Base-by-base conservation (phyloP, 2,329 filamentous ascomycete genomes). In the Cadophora malorum region DNA sequence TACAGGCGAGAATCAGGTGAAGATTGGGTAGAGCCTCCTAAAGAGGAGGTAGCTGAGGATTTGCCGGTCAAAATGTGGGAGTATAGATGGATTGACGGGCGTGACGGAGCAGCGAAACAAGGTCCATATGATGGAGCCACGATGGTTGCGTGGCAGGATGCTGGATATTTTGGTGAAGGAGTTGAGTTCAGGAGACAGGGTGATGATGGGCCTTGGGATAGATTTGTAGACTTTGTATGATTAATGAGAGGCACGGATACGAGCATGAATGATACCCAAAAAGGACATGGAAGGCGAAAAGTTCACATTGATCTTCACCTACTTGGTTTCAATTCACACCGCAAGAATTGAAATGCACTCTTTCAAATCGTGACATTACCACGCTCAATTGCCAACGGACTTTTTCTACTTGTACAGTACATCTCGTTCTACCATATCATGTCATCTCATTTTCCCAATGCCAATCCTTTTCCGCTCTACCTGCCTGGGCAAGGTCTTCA, bases 91-190 rank as follows among this genome's bases (percentile, higher is more conserved):
- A 90, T 89, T 49, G 94, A 97, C 78, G 93, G 92, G 21, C 86
- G 94, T 50, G 95, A 97, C 76, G 91, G 88, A 33, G 92, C 87
- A 12, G 86, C 88, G 59, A 86, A 87, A 67, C 93, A 99, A 79
- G 96, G 96, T 0, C 95, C 96, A 0, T 99, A 94, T 78, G 93
- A 97, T 76, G 87, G 86, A 8, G 79, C 85, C 5, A 95, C 91
- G 47, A 98, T 99, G 96, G 88, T 89, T 74, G 91, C 92, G 2
- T 99, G 96, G 96, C 89, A 91, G 73, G 89, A 92, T 70, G 93
- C 93, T 28, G 96, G 96, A 2, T 98, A 98, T 78, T 99, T 99
- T 80, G 91, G 90, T 14, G 91, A 96, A 71, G 93, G 92, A 0
- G 93, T 97, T 28, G 95, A 94, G 77, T 94, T 95, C 74, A 85